phyloP scores from a whole-genome alignment of 2,329 filamentous ascomycete genomes.

The Alternaria triticimaculans region DNA sequence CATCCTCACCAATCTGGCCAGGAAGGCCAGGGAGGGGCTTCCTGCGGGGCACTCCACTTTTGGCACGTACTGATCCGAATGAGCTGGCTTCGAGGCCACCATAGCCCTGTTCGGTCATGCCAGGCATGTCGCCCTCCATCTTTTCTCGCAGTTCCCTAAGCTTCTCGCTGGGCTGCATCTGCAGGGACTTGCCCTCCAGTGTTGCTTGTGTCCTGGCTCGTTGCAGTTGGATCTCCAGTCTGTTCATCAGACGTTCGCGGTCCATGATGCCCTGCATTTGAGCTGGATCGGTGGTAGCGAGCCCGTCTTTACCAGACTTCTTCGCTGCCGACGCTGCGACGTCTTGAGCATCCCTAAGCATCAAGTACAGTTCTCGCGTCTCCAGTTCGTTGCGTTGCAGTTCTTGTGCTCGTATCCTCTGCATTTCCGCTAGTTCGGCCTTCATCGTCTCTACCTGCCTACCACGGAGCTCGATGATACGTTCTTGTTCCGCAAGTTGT shows the following conservation, averaged over 20 bases:
- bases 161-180: conserved; percentile 85
- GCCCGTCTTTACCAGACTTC: conserved; percentile 59
- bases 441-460: conserved; percentile 88
- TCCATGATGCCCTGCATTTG: conserved; percentile 93
- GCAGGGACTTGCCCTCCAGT: conserved; percentile 90
- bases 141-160: conserved; percentile 89
- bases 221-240: conserved; percentile 93
- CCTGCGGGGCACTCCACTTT: conserved; percentile 49
- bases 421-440: conserved; percentile 84
- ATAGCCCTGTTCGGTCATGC: conserved; percentile 50
- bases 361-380: conserved; percentile 94
- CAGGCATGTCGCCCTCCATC: conserved; percentile 74
- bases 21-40: conserved; percentile 47
- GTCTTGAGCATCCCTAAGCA: conserved; percentile 97
- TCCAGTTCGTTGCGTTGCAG: conserved; percentile 94
- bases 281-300: conserved; percentile 70
- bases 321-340: conserved; percentile 88
- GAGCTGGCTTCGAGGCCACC: conserved; percentile 72
- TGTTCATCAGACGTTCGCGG: conserved; percentile 88
- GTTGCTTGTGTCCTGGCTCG: conserved; percentile 98
- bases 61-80: conserved; percentile 58
- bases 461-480: conserved; percentile 86
- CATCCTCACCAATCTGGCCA: conserved; percentile 47
- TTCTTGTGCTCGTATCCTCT: conserved; percentile 85
- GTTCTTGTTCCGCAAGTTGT: conserved; percentile 89